These are phyloP conservation scores for Lactarius sanguifluus DNA, from an alignment of 768 basidiomycete species.

Conservation along the genomic window DNA sequence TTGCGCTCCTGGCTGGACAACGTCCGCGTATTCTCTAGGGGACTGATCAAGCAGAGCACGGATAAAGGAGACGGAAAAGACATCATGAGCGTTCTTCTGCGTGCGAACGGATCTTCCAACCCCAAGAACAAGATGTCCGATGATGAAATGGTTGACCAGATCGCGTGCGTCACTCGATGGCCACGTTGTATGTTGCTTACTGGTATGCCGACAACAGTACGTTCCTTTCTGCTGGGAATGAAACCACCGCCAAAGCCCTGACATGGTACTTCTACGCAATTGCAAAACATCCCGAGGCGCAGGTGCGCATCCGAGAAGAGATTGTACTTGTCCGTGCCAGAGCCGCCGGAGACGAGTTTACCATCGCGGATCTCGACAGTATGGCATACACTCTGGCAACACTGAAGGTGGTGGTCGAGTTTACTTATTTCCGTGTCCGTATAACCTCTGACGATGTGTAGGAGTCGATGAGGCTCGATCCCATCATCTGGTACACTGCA, in stretches of 20 bases:
- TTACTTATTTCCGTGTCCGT: neutral
- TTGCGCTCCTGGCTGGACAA: neutral
- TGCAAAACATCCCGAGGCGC: conserved; percentile 5
- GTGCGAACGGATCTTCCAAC: neutral
- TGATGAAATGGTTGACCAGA: neutral
- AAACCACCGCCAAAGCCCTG: neutral
- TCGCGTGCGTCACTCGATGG: neutral
- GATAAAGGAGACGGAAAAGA: conserved; percentile 1
- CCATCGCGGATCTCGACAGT: conserved; percentile 1
- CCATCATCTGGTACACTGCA: neutral
- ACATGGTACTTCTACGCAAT: conserved; percentile 5
- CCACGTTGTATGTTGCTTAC: neutral
- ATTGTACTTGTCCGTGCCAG: conserved; percentile 3
- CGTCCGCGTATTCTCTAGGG: neutral
- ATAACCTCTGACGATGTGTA: neutral
- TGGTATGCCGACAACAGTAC: neutral
- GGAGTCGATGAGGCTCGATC: conserved; percentile 4
- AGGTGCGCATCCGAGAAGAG: conserved; percentile 26
- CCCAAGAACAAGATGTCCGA: neutral
- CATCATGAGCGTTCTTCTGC: conserved; percentile 2
- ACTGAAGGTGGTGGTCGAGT: conserved; percentile 11
- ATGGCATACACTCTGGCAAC: conserved; percentile 2
- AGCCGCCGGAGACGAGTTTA: conserved; percentile 1
- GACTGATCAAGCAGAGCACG: neutral
- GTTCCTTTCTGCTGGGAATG: conserved; percentile 3